These are phyloP conservation scores for Rhodofomes roseus DNA, from an alignment of 1,284 basidiomycete species.

Conservation along the genomic window DNA sequence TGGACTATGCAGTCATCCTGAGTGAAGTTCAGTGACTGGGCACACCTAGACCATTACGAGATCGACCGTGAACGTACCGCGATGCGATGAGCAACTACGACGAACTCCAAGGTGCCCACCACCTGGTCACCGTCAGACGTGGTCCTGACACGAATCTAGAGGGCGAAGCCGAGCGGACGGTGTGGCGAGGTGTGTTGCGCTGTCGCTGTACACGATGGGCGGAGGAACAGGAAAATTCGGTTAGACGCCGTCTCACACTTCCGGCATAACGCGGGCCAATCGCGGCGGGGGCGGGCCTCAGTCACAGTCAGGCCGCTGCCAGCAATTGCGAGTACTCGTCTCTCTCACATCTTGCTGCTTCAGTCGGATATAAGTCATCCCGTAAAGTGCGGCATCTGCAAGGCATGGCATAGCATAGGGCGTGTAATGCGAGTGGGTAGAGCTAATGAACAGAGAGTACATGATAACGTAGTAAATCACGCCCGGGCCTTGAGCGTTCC, in stretches of 20 bases:
- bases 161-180: not conserved
- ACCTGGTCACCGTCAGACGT: not conserved
- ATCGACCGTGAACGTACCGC: slow-evolving; percentile 42
- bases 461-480: slow-evolving; percentile 35
- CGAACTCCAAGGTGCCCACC: not conserved
- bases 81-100: slow-evolving; percentile 26
- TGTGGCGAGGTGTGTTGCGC: not conserved
- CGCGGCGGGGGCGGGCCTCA: not conserved
- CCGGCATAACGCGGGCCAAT: not conserved
- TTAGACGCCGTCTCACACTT: not conserved
- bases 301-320: not conserved
- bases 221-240: not conserved
- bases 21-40: not conserved
- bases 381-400: slow-evolving; percentile 22
- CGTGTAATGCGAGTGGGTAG: slow-evolving; percentile 28
- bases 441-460: slow-evolving; percentile 23
- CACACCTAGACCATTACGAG: not conserved
- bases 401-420: slow-evolving; percentile 35
- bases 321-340: no score
- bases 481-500: slow-evolving; percentile 84
- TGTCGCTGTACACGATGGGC: not conserved
- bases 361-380: no score
- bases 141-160: not conserved
- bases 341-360: no score
- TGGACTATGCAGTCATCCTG: slow-evolving; percentile 70